These are phyloP conservation scores for Pythium oligandrum DNA, from an alignment of 352 stramenopile genomes.

Conservation along the genomic window DNA sequence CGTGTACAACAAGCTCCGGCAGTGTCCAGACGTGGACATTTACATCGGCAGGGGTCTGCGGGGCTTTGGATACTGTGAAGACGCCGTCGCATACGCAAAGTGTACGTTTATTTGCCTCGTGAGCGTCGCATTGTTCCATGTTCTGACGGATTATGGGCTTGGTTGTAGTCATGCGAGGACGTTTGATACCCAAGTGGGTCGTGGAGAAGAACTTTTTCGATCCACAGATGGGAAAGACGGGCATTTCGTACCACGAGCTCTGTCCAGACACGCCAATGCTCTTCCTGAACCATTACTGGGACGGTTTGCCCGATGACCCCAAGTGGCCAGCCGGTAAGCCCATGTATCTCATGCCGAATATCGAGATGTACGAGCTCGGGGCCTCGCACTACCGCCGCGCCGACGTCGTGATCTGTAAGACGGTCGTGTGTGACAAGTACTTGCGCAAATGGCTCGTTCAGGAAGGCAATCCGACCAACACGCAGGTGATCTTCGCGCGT, in stretches of 20 bases:
- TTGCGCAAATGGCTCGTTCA: slow-evolving; percentile 45
- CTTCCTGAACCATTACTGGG: slow-evolving; percentile 37
- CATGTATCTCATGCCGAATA: slow-evolving; percentile 28
- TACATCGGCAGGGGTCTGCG: slow-evolving; percentile 45
- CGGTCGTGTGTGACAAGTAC: slow-evolving; percentile 28
- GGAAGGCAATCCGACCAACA: slow-evolving; percentile 45
- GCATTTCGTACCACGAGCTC: slow-evolving; percentile 48
- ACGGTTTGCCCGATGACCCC: slow-evolving; percentile 6
- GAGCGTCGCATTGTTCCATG: background rate
- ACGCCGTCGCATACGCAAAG: slow-evolving; percentile 54
- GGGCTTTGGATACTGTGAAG: slow-evolving; percentile 62
- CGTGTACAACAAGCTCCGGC: slow-evolving; percentile 34
- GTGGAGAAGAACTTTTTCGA: slow-evolving; percentile 38
- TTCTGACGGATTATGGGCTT: background rate
- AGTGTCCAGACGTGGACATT: slow-evolving; percentile 55
- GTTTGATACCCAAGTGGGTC: slow-evolving; percentile 38
- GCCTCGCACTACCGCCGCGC: slow-evolving; percentile 38
- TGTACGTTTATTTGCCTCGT: slow-evolving; percentile 24
- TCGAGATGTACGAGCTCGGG: slow-evolving; percentile 49
- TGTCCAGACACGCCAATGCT: slow-evolving; percentile 24
- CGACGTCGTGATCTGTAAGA: slow-evolving; percentile 63
- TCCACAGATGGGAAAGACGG: slow-evolving; percentile 24
- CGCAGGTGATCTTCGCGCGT: slow-evolving; percentile 44
- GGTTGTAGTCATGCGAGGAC: slow-evolving; percentile 21
- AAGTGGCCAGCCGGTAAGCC: slow-evolving; percentile 20